Percentiles rank a stretch among this genome's conserved stretches.
phyloP scores from a whole-genome alignment of 108 stramenopile species.

The Licmophora abbreviata region DNA sequence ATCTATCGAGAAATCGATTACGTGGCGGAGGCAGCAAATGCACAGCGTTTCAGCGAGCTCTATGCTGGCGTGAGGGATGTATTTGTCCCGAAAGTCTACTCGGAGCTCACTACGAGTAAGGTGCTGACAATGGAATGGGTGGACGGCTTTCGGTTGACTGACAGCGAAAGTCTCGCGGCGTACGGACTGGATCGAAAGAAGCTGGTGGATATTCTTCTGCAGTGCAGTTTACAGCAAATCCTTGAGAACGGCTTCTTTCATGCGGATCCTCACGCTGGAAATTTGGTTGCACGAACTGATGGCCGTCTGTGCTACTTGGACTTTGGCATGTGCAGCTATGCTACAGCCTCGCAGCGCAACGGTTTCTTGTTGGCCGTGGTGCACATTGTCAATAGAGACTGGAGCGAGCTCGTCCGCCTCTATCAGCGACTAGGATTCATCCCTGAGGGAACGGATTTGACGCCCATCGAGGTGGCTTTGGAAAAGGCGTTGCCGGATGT shows the following conservation, averaged over 20 bases:
- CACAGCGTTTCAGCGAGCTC: conserved; percentile 88
- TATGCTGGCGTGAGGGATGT: conserved; percentile 85
- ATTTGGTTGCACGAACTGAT: conserved; percentile 71
- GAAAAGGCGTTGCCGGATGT: conserved; percentile 91
- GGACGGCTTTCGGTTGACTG: conserved; percentile 84
- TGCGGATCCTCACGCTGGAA: conserved; percentile 75
- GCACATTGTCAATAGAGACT: conserved; percentile 95
- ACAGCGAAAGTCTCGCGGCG: conserved; percentile 48
- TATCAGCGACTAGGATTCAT: conserved; percentile 91
- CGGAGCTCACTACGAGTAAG: conserved; percentile 79
- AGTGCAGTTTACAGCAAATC: conserved; percentile 89
- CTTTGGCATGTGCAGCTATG: conserved; percentile 96
- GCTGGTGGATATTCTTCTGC: conserved; percentile 90
- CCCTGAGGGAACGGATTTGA: conserved; percentile 71
- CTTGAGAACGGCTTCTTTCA: conserved; percentile 88
- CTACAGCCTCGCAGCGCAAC: conserved; percentile 79
- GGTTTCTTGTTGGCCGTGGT: conserved; percentile 93
- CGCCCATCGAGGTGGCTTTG: conserved; percentile 84
- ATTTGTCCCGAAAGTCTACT: conserved; percentile 90
- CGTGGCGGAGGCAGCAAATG: conserved; percentile 93
- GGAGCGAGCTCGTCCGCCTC: conserved; percentile 73
- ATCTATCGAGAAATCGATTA: conserved; percentile 97
- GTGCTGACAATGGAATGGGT: conserved; percentile 98
- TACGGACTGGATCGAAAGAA: conserved; percentile 66
- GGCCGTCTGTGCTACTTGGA: conserved; percentile 89